Percentiles rank a stretch among this genome's conserved stretches.
These are phyloP conservation scores for Aspergillus intermedius DNA, from an alignment of 2,329 filamentous ascomycete genomes.

Conservation along the genomic window DNA sequence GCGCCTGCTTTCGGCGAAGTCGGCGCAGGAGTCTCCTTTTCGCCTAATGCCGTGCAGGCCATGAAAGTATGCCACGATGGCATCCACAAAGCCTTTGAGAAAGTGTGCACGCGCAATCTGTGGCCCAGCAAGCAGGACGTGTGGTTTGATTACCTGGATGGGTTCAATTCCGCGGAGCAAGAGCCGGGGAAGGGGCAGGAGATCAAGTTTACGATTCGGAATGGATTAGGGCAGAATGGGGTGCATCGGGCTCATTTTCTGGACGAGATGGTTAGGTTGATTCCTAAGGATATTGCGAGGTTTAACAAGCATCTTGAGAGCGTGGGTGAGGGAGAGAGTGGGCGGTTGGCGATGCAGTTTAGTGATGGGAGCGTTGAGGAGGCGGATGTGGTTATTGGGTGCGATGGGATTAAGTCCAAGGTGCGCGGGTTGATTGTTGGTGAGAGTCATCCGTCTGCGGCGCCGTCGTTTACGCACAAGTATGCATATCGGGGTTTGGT, in stretches of 20 bases:
- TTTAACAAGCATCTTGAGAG: slow-evolving; percentile 22
- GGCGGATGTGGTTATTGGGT: slow-evolving; percentile 41
- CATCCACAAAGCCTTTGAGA: slow-evolving; percentile 27
- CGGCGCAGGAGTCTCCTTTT: slow-evolving; percentile 34
- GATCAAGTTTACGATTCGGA: slow-evolving; percentile 18
- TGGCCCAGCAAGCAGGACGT: slow-evolving; percentile 26
- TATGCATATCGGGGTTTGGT: slow-evolving; percentile 48
- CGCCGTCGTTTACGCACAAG: slow-evolving; percentile 46
- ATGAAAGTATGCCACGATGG: slow-evolving; percentile 20
- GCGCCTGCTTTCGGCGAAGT: slow-evolving; percentile 32
- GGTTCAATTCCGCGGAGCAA: slow-evolving; percentile 7
- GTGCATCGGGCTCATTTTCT: slow-evolving; percentile 28
- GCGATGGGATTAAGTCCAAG: slow-evolving; percentile 46
- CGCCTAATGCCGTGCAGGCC: slow-evolving; percentile 27
- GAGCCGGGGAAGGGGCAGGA: slow-evolving; percentile 9
- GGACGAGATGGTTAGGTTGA: slow-evolving; percentile 28
- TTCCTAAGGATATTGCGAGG: slow-evolving; percentile 20
- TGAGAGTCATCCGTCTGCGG: slow-evolving; percentile 33
- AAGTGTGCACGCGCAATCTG: slow-evolving; percentile 24
- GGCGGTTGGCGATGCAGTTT: slow-evolving; percentile 35
- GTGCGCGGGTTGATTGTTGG: slow-evolving; percentile 42
- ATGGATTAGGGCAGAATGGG: slow-evolving; percentile 17
- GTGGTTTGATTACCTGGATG: slow-evolving; percentile 19
- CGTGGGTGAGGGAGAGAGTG: slow-evolving; percentile 9
- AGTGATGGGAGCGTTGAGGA: slow-evolving; percentile 37